A percentile compares a stretch with the other conserved stretches of the same genome.
Conservation (phyloP, 768 basidiomycete genomes). For the Termitomyces sp. region DNA sequence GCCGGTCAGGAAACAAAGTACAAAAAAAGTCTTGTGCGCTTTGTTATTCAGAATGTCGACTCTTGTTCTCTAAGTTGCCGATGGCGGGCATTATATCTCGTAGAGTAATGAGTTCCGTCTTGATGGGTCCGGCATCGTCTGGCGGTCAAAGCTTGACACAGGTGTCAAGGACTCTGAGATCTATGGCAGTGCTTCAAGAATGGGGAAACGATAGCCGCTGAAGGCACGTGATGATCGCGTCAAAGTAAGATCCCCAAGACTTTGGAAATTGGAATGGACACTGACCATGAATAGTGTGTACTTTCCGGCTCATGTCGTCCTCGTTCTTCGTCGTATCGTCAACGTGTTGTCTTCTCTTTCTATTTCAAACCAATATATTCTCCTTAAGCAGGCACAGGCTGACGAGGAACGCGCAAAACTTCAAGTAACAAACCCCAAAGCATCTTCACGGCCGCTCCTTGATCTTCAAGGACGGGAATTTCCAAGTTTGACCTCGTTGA, state of each 20-base stretch:
- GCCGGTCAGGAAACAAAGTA: background rate
- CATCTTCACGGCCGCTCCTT: constrained; percentile 11
- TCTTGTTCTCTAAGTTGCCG: background rate
- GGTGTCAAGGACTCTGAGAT: too few species aligned
- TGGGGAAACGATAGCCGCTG: background rate
- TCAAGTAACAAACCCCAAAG: background rate
- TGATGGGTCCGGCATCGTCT: background rate
- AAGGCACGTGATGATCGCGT: constrained; percentile 11
- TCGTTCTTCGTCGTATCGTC: constrained; percentile 62
- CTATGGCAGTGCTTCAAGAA: too few species aligned
- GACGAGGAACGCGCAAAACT: constrained; percentile 17
- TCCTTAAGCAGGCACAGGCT: constrained; percentile 23
- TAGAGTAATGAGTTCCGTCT: background rate
- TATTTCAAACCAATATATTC: constrained; percentile 62
- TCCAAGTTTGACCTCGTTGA: constrained; percentile 27
- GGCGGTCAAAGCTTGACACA: background rate
- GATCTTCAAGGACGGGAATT: constrained; percentile 23
- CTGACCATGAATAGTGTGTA: constrained; percentile 40
- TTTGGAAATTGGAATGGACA: constrained; percentile 1
- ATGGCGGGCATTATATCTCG: background rate
- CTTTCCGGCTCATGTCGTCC: constrained; percentile 59
- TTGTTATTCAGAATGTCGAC: background rate
- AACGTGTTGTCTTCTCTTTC: constrained; percentile 71
- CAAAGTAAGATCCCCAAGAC: constrained; percentile 10
- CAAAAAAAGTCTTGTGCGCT: background rate